Evolutionary conservation across 805 yeast genomes (phyloP).

Genomic region (Martiniozyma abietophila): DNA sequence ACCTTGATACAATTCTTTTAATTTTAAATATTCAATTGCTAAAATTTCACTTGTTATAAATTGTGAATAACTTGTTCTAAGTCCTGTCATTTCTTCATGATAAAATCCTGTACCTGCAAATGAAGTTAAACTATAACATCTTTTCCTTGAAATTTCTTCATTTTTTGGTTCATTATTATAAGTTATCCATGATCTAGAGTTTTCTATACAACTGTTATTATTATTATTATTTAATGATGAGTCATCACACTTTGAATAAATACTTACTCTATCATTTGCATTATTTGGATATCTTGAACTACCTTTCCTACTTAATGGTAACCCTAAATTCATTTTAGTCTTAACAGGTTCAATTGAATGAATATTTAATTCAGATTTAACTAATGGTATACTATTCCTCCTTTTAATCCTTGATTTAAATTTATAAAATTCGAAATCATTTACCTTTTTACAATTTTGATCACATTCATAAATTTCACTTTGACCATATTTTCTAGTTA

Average conservation of each 20-base stretch:
- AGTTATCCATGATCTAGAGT: slow-evolving; percentile 7
- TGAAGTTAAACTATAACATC: slow-evolving; percentile 4
- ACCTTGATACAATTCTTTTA: slow-evolving; percentile 10
- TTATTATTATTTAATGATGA: no score
- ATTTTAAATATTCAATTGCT: slow-evolving; percentile 11
- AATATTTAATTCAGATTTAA: slow-evolving; percentile 26
- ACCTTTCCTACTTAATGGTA: slow-evolving; percentile 13
- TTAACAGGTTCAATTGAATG: slow-evolving; percentile 13
- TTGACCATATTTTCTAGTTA: no score
- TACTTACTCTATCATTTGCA: no score
- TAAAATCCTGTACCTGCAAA: slow-evolving; percentile 1
- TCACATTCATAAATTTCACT: slow-evolving; percentile 2
- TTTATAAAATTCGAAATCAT: slow-evolving; percentile 14
- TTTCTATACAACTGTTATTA: no score
- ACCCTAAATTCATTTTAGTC: neutral
- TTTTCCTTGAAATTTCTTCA: no score
- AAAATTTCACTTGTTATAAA: slow-evolving; percentile 14
- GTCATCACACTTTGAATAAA: no score
- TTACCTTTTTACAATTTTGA: slow-evolving; percentile 2
- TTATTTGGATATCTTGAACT: slow-evolving; percentile 5
- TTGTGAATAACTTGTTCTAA: slow-evolving; percentile 4
- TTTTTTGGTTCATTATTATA: slow-evolving; percentile 2
- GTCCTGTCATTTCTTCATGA: slow-evolving; percentile 4
- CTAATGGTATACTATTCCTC: slow-evolving; percentile 32
- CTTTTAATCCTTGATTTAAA: slow-evolving; percentile 24